Evolutionary conservation across 495 filamentous ascomycete genomes (phyloP), one percentile per base, ranked within the genome.

Genomic region (Corynascus novoguineensis): DNA sequence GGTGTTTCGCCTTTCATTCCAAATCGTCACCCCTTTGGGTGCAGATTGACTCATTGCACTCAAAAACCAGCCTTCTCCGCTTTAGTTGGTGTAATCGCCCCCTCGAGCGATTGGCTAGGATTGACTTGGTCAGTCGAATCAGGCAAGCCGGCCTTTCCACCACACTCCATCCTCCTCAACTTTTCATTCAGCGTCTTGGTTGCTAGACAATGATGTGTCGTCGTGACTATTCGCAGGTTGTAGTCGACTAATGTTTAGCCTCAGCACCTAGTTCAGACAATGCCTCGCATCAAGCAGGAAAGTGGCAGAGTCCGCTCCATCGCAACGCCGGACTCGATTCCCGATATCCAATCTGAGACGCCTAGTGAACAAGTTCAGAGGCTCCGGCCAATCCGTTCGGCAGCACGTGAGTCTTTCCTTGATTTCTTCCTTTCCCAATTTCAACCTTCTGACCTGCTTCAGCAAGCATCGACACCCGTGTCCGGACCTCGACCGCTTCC

Each of bases 391-490:
- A 24, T 52, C 10, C 28, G 56, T 4, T 70, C 68, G 3, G 44
- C 22, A 28, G 68, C 68, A 19, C 68, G 67, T 68, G 59, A 68
- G 67, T 68, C 5, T 5, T 17, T 3, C 0, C 2, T 9, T 5
- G 5, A 32, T 35, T 5, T 44, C 25, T 3, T n/a, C 21, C 15
- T 1, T n/a, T 14, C 5, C 5, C 21, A 10, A n/a, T 15, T 8
- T 21, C 17, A 29, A n/a, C n/a, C n/a, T n/a, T n/a, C 45, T 58
- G 38, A 62, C 41, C 55, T n/a, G 7, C 14, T 12, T 31, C 29
- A 69, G 67, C 67, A 25, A 70, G 67, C 38, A 45, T 64, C 10
- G 52, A 47, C 50, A 68, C 65, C 37, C 46, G 62, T 0, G 7
- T 3, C 17, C 55, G 19, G 12, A 57, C 52, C 3, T 34, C 29